These are phyloP conservation scores for Botrytis sinoallii DNA, from an alignment of 2,329 filamentous ascomycete genomes.

Conservation along the genomic window DNA sequence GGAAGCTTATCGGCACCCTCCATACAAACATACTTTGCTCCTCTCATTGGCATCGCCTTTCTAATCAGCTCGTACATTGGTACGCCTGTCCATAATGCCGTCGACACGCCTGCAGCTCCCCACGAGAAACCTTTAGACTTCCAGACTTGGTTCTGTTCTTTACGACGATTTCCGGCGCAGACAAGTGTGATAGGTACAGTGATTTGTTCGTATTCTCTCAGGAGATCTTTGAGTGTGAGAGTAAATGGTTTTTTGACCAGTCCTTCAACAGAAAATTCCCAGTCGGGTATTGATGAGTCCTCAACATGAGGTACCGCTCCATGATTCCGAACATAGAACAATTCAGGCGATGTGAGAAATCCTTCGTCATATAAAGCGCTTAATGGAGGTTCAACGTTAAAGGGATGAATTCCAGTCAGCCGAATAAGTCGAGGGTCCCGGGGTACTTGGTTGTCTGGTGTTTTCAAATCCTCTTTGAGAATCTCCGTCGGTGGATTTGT, in stretches of 20 bases:
- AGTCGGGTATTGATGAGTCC: slow-evolving; percentile 69
- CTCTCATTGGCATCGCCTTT: slow-evolving; percentile 63
- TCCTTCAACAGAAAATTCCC: slow-evolving; percentile 82
- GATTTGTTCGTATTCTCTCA: slow-evolving; percentile 72
- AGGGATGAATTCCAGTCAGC: slow-evolving; percentile 84
- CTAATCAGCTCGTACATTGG: slow-evolving; percentile 68
- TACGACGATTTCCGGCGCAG: slow-evolving; percentile 86
- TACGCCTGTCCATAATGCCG: slow-evolving; percentile 83
- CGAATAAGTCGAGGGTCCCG: slow-evolving; percentile 80
- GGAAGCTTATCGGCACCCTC: slow-evolving; percentile 85
- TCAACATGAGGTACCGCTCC: slow-evolving; percentile 74
- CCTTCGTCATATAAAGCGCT: slow-evolving; percentile 74
- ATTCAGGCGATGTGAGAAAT: slow-evolving; percentile 80
- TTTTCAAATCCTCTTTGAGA: slow-evolving; percentile 73
- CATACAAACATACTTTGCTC: slow-evolving; percentile 82
- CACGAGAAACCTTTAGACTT: slow-evolving; percentile 95
- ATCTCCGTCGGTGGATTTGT: slow-evolving; percentile 56
- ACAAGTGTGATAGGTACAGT: slow-evolving; percentile 87
- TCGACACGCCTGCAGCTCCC: slow-evolving; percentile 84
- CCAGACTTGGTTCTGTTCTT: slow-evolving; percentile 86
- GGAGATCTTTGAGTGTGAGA: slow-evolving; percentile 68
- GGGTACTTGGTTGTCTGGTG: slow-evolving; percentile 77
- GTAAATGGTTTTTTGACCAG: slow-evolving; percentile 74
- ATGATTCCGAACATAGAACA: slow-evolving; percentile 93
- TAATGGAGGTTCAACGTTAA: slow-evolving; percentile 84